Evolutionary conservation across 768 basidiomycete genomes (phyloP), one percentile per base, ranked within the genome.

Genomic region (Agrocybe pediades): DNA sequence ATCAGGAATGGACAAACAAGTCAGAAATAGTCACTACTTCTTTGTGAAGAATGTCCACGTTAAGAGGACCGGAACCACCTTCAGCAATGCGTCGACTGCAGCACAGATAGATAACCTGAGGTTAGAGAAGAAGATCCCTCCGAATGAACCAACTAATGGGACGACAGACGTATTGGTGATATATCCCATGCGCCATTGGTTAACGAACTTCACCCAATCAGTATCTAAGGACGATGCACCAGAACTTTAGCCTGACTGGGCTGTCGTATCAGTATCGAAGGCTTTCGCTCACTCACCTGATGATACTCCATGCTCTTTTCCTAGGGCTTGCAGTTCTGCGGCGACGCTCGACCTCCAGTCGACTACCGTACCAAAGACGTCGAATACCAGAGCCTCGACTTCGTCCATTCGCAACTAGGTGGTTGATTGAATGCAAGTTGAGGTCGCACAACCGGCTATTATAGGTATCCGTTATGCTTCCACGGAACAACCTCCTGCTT

Each of bases 171-270:
- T 79, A 21, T 68, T 71, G 17, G 62, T 54, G 17, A 73, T 53
- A 58, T 86, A 87, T 0, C 78, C 79, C 0, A 59, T 62, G 49
- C 85, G 72, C 85, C 85, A 87, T 55, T 82, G 79, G 33, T 70
- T 60, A 0, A 82, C 77, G 60, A 87, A 84, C 11, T 68, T 71
- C 0, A 53, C 49, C 80, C 79, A 81, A 56, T 80, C 68, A 45
- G 56, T 56, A 16, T 47, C 54, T 16, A 63, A 62, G 44, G 29
- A 15, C 44, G 19, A 23, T 39, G n/a, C 1, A 30, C 29, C 29
- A 30, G 7, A 29, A 24, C 6, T 33, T 40, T 17, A n/a, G 17
- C n/a, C n/a, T 17, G 24, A 19, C 39, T 30, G 41, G 55, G 7
- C 13, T 17, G 9, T 6, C 6, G 19, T 21, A 29, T 25, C 19